phyloP scores from a whole-genome alignment of 441 rosid species.

The Corymbia calophylla region DNA sequence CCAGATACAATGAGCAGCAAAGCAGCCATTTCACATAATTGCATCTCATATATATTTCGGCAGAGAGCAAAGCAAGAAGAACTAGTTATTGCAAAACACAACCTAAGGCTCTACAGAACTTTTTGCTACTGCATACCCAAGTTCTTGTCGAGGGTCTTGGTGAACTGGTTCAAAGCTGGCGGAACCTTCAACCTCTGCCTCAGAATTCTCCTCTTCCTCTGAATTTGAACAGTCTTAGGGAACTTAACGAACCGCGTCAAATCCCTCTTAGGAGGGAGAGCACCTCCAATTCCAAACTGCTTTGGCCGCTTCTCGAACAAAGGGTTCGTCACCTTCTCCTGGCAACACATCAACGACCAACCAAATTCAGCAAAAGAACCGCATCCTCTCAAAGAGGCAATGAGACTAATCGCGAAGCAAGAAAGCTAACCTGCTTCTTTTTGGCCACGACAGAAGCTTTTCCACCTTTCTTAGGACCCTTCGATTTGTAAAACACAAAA shows the following conservation, averaged over 20 bases:
- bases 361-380: neutral
- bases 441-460: neutral
- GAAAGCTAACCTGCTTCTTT: neutral
- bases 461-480: neutral
- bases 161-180: conserved; percentile 81
- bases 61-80: neutral
- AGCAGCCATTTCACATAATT: neutral
- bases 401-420: neutral
- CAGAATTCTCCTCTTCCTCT: conserved; percentile 83
- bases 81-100: neutral
- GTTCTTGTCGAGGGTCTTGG: conserved; percentile 90
- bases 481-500: neutral
- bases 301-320: conserved; percentile 80
- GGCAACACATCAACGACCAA: neutral
- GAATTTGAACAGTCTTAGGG: conserved; percentile 79
- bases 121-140: conserved; percentile 38
- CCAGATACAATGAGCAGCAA: neutral
- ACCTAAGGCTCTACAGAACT: neutral
- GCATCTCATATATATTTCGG: neutral
- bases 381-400: neutral
- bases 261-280: conserved; percentile 82
- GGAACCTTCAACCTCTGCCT: conserved; percentile 92
- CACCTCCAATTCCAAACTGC: conserved; percentile 93
- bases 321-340: conserved; percentile 85
- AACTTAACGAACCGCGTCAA: conserved; percentile 70